These are phyloP conservation scores for Mallotus repandus DNA, from an alignment of 441 rosid species.

Conservation along the genomic window DNA sequence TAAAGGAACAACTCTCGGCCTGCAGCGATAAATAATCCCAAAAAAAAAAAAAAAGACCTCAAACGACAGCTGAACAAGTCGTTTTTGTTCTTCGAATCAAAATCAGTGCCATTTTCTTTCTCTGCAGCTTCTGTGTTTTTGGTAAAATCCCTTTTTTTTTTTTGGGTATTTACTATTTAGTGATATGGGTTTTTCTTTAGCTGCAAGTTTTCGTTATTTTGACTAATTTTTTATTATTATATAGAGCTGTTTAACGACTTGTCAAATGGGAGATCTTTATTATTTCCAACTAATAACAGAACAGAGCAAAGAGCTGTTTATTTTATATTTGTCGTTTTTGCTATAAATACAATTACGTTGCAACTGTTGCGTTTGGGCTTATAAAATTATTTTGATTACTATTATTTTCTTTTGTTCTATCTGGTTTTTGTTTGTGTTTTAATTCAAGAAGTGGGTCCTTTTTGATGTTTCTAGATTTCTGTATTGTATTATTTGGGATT, in stretches of 20 bases:
- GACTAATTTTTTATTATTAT: background rate
- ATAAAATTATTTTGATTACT: background rate
- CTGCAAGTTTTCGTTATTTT: conserved; percentile 8
- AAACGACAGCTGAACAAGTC: conserved; percentile 21
- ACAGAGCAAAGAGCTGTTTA: conserved; percentile 12
- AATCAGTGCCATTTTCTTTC: conserved; percentile 2
- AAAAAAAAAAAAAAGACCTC: too few species aligned
- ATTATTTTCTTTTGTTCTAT: background rate
- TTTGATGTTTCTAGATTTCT: background rate
- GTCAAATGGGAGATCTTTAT: conserved; percentile 12
- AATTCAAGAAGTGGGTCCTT: conserved; percentile 5
- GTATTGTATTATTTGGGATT: conserved; percentile 2
- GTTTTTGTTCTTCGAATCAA: background rate
- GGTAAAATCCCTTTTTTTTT: background rate
- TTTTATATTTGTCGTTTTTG: background rate
- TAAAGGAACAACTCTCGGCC: too few species aligned
- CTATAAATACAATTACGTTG: conserved; percentile 20
- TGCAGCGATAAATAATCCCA: too few species aligned
- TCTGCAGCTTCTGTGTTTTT: too few species aligned
- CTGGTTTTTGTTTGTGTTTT: conserved; percentile 18
- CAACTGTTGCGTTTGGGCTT: conserved; percentile 5
- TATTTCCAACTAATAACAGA: conserved; percentile 17
- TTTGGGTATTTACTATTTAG: background rate
- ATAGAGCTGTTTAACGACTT: conserved; percentile 18
- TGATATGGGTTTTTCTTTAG: conserved; percentile 7